Percentiles rank a stretch among this genome's conserved stretches.
phyloP scores from a whole-genome alignment of 2,329 filamentous ascomycete genomes.

The Ceratocystis huliohia region DNA sequence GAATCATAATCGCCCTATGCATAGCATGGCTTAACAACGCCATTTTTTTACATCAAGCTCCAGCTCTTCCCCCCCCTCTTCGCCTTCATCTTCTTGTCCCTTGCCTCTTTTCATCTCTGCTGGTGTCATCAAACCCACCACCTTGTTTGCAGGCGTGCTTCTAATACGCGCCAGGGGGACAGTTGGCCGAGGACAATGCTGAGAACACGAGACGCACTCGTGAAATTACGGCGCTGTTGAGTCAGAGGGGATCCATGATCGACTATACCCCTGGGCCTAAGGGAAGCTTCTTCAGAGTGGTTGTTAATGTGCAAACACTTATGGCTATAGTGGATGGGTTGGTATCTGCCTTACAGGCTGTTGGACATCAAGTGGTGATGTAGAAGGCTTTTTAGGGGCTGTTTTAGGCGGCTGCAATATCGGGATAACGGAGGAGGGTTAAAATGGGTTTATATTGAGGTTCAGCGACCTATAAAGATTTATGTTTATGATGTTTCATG shows the following conservation, averaged over 20 bases:
- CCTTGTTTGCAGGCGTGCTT: constrained; percentile 93
- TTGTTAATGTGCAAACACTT: constrained; percentile 45
- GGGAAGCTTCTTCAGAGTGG: constrained; percentile 47
- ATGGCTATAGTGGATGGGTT: constrained; percentile 40
- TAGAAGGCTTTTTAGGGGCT: not conserved
- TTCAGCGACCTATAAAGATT: not conserved
- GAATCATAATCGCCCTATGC: too few relatives aligned
- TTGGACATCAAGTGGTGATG: constrained; percentile 28
- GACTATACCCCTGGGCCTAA: constrained; percentile 46
- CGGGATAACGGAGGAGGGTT: not conserved
- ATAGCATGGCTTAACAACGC: too few relatives aligned
- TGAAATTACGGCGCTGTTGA: constrained; percentile 36
- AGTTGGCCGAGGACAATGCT: constrained; percentile 27
- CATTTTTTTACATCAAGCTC: too few relatives aligned
- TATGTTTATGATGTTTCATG: not conserved
- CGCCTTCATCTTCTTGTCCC: too few relatives aligned
- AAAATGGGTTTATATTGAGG: not conserved
- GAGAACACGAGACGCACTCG: constrained; percentile 40
- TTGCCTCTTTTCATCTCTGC: constrained; percentile 20
- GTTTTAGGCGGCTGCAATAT: not conserved
- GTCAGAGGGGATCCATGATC: constrained; percentile 45
- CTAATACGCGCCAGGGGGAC: constrained; percentile 53
- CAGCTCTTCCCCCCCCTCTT: too few relatives aligned
- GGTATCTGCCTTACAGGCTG: constrained; percentile 40
- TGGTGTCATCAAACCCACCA: constrained; percentile 64